These are phyloP conservation scores for Backusella australiensis DNA, from an alignment of 192 early-diverging fungal genomes.

Conservation along the genomic window DNA sequence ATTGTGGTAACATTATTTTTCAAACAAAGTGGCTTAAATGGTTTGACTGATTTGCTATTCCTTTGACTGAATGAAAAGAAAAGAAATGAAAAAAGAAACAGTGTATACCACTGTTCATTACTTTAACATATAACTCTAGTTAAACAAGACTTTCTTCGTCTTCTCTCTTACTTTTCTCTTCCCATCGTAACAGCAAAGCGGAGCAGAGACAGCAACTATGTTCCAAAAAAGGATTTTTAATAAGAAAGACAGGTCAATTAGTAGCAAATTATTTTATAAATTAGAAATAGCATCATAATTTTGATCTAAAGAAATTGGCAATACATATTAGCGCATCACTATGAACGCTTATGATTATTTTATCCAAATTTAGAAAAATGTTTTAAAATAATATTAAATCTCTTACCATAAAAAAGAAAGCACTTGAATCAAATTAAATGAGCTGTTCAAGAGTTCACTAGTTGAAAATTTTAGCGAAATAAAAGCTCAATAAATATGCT, in stretches of 20 bases:
- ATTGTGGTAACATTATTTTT: not conserved
- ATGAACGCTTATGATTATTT: not conserved
- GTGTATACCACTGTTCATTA: not conserved
- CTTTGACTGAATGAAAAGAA: not conserved
- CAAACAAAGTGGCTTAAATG: not conserved
- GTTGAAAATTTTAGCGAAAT: not conserved
- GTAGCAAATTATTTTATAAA: not conserved
- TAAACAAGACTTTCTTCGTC: not conserved
- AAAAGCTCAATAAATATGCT: not conserved
- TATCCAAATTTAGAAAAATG: not conserved
- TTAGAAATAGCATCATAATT: not conserved
- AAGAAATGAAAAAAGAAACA: not conserved
- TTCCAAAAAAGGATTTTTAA: not conserved
- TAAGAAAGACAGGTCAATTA: not conserved
- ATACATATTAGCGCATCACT: not conserved
- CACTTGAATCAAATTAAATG: not conserved
- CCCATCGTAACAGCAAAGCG: not conserved
- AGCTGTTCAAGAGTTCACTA: not conserved
- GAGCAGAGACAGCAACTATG: not conserved
- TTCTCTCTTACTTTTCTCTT: not conserved
- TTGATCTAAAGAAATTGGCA: not conserved
- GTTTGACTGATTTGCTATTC: not conserved
- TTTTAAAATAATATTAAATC: not conserved
- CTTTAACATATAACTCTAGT: not conserved
- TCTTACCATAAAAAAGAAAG: not conserved